Conservation (phyloP, 805 yeast genomes). For the Saccharomyces jurei region DNA sequence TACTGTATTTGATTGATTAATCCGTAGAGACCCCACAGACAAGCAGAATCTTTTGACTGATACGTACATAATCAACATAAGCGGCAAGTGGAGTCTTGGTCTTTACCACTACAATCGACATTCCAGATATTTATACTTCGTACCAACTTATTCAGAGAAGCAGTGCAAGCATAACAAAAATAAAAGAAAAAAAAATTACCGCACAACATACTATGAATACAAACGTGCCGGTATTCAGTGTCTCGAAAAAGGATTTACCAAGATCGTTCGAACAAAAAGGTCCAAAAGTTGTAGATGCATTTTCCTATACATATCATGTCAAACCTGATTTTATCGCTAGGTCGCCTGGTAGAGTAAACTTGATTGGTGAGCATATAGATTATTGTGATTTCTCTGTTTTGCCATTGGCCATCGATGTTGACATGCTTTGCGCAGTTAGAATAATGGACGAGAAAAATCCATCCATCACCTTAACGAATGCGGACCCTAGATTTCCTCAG, state of each 20-base stretch:
- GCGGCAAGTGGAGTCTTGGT: not conserved
- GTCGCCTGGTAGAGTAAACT: conserved; percentile 67
- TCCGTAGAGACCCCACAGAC: not conserved
- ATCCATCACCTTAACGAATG: conserved; percentile 31
- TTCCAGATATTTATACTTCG: not conserved
- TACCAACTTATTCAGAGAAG: not conserved
- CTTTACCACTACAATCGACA: not conserved
- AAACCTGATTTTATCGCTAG: conserved; percentile 42
- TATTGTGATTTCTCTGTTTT: conserved; percentile 57
- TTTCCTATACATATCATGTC: conserved; percentile 7
- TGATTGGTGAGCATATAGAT: conserved; percentile 71
- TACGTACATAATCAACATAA: not conserved
- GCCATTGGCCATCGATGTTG: conserved; percentile 68
- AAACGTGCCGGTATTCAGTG: conserved; percentile 10
- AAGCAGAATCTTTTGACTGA: not conserved
- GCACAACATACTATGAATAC: conserved; percentile 4
- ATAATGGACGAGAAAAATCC: conserved; percentile 17
- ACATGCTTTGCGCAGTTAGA: conserved; percentile 48
- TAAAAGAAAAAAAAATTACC: conserved; percentile 4
- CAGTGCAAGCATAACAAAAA: not conserved
- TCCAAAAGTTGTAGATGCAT: conserved; percentile 7
- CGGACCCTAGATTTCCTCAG: conserved; percentile 29
- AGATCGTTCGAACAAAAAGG: conserved; percentile 3
- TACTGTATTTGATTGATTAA: not conserved
- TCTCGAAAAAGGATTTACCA: conserved; percentile 4